Conservation (phyloP, 2,329 filamentous ascomycete species). For the Cladosporium sp. region DNA sequence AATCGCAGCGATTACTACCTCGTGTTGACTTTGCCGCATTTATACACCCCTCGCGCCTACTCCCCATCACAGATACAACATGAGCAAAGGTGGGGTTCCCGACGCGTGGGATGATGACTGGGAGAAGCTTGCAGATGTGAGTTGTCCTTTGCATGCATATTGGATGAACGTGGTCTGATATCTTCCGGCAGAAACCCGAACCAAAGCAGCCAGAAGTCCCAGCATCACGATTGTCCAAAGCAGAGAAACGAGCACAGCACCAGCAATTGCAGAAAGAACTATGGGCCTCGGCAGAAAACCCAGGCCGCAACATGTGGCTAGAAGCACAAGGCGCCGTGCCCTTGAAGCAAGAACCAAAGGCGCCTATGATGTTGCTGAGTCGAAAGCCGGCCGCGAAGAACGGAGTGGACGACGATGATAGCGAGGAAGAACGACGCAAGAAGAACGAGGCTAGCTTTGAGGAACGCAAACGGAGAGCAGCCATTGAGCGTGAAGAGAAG, state of each 20-base stretch:
- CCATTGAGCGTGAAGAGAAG: slow-evolving; percentile 80
- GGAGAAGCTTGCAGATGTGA: slow-evolving; percentile 68
- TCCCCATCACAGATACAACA: slow-evolving; percentile 19
- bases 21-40: too few species aligned
- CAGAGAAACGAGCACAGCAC: slow-evolving; percentile 75
- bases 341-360: slow-evolving; percentile 67
- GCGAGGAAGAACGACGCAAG: slow-evolving; percentile 58
- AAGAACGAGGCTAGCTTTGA: slow-evolving; percentile 65
- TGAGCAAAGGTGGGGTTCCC: slow-evolving; percentile 50
- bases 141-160: not conserved
- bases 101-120: slow-evolving; percentile 93
- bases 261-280: slow-evolving; percentile 77
- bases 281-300: slow-evolving; percentile 85
- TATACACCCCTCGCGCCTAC: not conserved
- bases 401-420: slow-evolving; percentile 56
- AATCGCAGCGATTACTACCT: not conserved
- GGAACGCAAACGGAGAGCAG: slow-evolving; percentile 72
- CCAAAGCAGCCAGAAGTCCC: slow-evolving; percentile 38
- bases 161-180: not conserved
- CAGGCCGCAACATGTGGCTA: slow-evolving; percentile 70
- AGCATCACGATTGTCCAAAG: slow-evolving; percentile 58
- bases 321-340: slow-evolving; percentile 61
- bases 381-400: slow-evolving; percentile 67
- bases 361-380: slow-evolving; percentile 76
- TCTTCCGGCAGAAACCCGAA: slow-evolving; percentile 12